Percentiles rank a stretch among this genome's conserved stretches.
Conservation (phyloP, 352 stramenopile genomes). For the Phytophthora europaea region DNA sequence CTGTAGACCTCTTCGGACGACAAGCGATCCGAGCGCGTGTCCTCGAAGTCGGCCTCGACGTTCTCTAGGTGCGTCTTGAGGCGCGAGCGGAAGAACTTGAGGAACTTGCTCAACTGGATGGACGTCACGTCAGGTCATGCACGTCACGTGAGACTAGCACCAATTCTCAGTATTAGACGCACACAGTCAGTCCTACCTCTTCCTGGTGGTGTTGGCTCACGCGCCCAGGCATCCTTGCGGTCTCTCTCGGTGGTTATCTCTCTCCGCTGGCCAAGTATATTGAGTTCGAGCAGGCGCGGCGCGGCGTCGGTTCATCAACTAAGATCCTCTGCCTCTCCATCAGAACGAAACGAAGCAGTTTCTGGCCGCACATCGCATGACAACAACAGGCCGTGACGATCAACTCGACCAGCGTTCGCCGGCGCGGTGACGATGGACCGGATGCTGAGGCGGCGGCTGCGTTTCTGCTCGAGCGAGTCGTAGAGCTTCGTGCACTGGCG, state of each 20-base stretch:
- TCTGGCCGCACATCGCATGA: slow-evolving; percentile 18
- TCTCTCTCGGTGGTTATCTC: not conserved
- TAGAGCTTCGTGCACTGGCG: slow-evolving; percentile 33
- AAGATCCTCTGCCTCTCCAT: slow-evolving; percentile 23
- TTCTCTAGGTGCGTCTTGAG: slow-evolving; percentile 82
- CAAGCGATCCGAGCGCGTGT: slow-evolving; percentile 84
- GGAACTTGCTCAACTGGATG: slow-evolving; percentile 75
- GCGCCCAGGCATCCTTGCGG: slow-evolving; percentile 29
- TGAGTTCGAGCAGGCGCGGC: slow-evolving; percentile 6
- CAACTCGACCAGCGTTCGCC: not conserved
- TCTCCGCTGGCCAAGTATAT: not conserved
- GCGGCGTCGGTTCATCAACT: slow-evolving; percentile 25
- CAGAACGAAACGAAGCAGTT: slow-evolving; percentile 21
- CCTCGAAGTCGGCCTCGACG: slow-evolving; percentile 87
- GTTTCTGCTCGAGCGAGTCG: slow-evolving; percentile 24
- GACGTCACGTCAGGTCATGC: slow-evolving; percentile 13
- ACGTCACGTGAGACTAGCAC: slow-evolving; percentile 12
- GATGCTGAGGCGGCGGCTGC: slow-evolving; percentile 14
- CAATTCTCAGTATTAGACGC: not conserved
- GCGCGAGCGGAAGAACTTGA: slow-evolving; percentile 89
- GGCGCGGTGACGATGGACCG: slow-evolving; percentile 10
- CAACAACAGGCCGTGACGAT: slow-evolving; percentile 2
- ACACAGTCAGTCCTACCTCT: slow-evolving; percentile 45
- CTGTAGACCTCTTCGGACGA: slow-evolving; percentile 87
- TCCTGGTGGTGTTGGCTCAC: slow-evolving; percentile 71